phyloP scores from a whole-genome alignment of 352 stramenopile species.

The Phytopythium montanum region DNA sequence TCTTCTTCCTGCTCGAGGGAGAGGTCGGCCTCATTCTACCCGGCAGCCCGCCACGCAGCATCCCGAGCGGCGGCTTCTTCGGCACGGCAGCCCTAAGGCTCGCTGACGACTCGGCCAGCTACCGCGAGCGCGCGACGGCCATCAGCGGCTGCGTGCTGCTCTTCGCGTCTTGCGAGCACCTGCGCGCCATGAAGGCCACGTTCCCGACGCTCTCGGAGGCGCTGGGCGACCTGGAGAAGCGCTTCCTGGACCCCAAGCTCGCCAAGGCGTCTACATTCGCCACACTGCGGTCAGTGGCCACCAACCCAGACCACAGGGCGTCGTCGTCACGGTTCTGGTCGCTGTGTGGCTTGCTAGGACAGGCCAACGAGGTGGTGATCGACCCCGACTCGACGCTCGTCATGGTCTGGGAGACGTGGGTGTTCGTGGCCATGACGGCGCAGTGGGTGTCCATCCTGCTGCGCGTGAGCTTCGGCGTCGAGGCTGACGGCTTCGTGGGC shows the following conservation, averaged over 20 bases:
- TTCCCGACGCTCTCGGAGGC: slow-evolving; percentile 31
- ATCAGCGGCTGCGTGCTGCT: slow-evolving; percentile 57
- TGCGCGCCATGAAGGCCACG: slow-evolving; percentile 28
- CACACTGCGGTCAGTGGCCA: background rate
- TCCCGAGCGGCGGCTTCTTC: slow-evolving; percentile 53
- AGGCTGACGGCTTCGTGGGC: background rate
- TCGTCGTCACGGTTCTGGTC: slow-evolving; percentile 4
- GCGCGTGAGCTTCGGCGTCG: slow-evolving; percentile 41
- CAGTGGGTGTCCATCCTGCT: slow-evolving; percentile 48
- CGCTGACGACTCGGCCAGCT: slow-evolving; percentile 31
- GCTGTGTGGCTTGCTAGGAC: slow-evolving; percentile 2
- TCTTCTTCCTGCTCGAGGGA: slow-evolving; percentile 61
- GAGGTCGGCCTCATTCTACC: slow-evolving; percentile 47
- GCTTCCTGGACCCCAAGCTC: slow-evolving; percentile 49
- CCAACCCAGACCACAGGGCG: background rate
- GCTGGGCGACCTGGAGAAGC: slow-evolving; percentile 37
- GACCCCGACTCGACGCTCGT: slow-evolving; percentile 51
- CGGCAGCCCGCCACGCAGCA: slow-evolving; percentile 24
- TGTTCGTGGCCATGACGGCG: slow-evolving; percentile 48
- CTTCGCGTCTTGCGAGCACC: slow-evolving; percentile 44
- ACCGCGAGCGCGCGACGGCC: slow-evolving; percentile 41
- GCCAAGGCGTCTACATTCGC: slow-evolving; percentile 33
- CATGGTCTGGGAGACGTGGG: slow-evolving; percentile 54
- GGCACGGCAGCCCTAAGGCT: slow-evolving; percentile 38
- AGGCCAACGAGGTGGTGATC: slow-evolving; percentile 26